These are phyloP conservation scores for Hansenula sp. DNA, from an alignment of 1,139 yeast species.

Conservation along the genomic window DNA sequence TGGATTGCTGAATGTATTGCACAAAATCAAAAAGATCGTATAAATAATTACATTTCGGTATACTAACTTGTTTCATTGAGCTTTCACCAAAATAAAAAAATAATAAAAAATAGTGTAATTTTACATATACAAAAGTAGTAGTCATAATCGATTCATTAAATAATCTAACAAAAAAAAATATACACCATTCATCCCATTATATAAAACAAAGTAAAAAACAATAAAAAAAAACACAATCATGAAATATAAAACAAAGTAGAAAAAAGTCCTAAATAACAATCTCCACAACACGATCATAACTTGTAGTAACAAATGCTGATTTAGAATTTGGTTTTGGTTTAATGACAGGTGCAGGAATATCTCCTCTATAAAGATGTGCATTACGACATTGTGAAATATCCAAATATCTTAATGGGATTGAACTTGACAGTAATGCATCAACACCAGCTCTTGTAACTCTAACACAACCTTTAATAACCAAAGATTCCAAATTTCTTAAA, in stretches of 20 bases:
- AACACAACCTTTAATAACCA: constrained; percentile 63
- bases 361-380: constrained; percentile 53
- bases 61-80: constrained; percentile 31
- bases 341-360: constrained; percentile 50
- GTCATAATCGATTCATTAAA: not conserved
- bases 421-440: constrained; percentile 56
- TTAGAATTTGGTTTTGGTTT: constrained; percentile 46
- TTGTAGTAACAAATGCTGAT: constrained; percentile 55
- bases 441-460: constrained; percentile 75
- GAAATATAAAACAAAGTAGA: no score
- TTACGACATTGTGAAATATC: constrained; percentile 69
- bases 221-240: constrained; percentile 1
- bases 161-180: no score
- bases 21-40: constrained; percentile 79
- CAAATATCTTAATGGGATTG: constrained; percentile 46
- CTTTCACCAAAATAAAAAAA: not conserved
- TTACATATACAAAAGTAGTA: not conserved
- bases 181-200: not conserved
- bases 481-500: constrained; percentile 39
- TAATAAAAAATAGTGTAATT: no score
- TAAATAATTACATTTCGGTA: constrained; percentile 72
- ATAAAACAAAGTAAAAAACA: not conserved
- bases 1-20: constrained; percentile 99
- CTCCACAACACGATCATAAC: constrained; percentile 50
- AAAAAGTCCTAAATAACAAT: constrained; percentile 37